These are phyloP conservation scores for Vitis hybrid DNA, from an alignment of 177 flowering plant genomes.

Conservation along the genomic window DNA sequence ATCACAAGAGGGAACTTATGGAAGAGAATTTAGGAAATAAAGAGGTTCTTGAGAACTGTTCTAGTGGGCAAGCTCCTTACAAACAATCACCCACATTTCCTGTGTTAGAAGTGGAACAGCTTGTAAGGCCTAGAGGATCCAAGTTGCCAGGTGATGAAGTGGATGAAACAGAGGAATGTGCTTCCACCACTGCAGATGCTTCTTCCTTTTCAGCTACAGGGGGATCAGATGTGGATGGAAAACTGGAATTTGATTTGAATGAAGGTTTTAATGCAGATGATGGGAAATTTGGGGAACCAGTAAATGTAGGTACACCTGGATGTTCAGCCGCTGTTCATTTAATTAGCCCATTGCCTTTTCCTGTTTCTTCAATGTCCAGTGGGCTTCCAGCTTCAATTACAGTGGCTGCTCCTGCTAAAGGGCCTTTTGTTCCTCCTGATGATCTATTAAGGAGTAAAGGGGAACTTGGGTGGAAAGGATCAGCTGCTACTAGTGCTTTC, in stretches of 20 bases:
- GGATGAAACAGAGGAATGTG: slow-evolving; percentile 38
- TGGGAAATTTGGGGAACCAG: slow-evolving; percentile 40
- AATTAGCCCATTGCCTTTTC: slow-evolving; percentile 35
- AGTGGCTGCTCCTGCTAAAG: slow-evolving; percentile 76
- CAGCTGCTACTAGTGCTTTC: slow-evolving; percentile 92
- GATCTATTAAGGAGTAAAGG: slow-evolving; percentile 49
- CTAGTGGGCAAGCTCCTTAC: slow-evolving; percentile 12
- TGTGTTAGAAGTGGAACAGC: slow-evolving; percentile 21
- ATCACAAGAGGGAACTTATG: slow-evolving; percentile 11
- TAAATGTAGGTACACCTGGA: slow-evolving; percentile 20
- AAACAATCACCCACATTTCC: slow-evolving; percentile 10
- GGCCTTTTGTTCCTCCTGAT: slow-evolving; percentile 70
- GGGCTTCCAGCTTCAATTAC: slow-evolving; percentile 57
- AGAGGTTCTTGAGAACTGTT: slow-evolving; percentile 16
- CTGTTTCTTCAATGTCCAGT: slow-evolving; percentile 37
- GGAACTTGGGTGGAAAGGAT: slow-evolving; percentile 83
- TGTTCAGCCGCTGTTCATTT: slow-evolving; percentile 35
- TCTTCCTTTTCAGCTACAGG: slow-evolving; percentile 33
- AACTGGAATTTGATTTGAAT: slow-evolving; percentile 84
- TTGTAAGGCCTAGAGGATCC: slow-evolving; percentile 20
- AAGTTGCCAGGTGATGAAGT: slow-evolving; percentile 31
- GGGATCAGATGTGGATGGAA: slow-evolving; percentile 39
- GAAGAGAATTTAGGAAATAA: slow-evolving; percentile 27
- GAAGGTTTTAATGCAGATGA: slow-evolving; percentile 81
- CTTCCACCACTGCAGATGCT: slow-evolving; percentile 35